A percentile compares a stretch with the other conserved stretches of the same genome.
These are phyloP conservation scores for Exophiala aquamarina DNA, from an alignment of 2,329 filamentous ascomycete genomes.

Conservation along the genomic window DNA sequence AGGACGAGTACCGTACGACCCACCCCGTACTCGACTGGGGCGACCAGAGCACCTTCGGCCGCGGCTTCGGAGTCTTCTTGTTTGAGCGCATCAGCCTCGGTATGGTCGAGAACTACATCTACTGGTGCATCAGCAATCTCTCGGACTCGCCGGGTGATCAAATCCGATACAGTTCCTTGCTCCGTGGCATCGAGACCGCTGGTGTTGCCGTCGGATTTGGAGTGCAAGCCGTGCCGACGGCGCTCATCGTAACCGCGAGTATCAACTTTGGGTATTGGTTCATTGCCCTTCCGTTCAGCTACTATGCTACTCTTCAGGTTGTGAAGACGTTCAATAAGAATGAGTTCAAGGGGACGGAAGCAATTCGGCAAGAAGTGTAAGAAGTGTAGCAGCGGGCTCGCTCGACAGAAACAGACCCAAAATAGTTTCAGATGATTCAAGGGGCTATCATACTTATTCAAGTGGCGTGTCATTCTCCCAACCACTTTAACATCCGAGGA, in stretches of 20 bases:
- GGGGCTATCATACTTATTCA: too few species aligned
- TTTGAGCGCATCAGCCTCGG: slow-evolving; percentile 41
- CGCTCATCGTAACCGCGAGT: slow-evolving; percentile 44
- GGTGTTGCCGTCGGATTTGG: slow-evolving; percentile 45
- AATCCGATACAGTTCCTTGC: slow-evolving; percentile 46
- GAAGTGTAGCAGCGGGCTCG: too few species aligned
- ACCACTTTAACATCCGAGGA: too few species aligned
- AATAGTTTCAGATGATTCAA: too few species aligned
- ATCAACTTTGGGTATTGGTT: slow-evolving; percentile 47
- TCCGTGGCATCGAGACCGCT: slow-evolving; percentile 45
- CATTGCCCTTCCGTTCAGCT: slow-evolving; percentile 44
- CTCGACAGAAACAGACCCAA: too few species aligned
- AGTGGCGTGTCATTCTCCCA: too few species aligned
- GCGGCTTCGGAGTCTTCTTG: slow-evolving; percentile 46
- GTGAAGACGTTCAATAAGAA: slow-evolving; percentile 40
- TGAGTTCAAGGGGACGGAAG: slow-evolving; percentile 19
- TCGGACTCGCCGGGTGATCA: slow-evolving; percentile 46
- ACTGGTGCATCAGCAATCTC: slow-evolving; percentile 49
- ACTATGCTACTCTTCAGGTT: slow-evolving; percentile 45
- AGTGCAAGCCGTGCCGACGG: slow-evolving; percentile 46
- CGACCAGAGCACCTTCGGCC: slow-evolving; percentile 40
- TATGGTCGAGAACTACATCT: slow-evolving; percentile 48
- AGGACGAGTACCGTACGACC: slow-evolving; percentile 47
- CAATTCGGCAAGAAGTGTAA: too few species aligned
- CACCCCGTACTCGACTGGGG: slow-evolving; percentile 47